Evolutionary conservation across 176 grass and related monocot species (phyloP).

Genomic region (barley (Hordeum vulgare)): DNA sequence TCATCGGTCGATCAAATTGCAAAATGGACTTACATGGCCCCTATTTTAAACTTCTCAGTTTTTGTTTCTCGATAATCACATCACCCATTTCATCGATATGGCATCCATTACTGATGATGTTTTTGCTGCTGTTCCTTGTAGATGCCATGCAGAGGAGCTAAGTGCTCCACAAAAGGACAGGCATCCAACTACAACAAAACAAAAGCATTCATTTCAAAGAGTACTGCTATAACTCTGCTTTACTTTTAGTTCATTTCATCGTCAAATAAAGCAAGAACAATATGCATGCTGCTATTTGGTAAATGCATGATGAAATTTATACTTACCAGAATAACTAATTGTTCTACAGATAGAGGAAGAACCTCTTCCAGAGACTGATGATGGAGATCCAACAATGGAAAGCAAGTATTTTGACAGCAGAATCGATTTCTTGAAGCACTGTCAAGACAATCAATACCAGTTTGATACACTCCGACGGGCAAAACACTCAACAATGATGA

Average conservation of each 20-base stretch:
- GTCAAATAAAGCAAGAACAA: not conserved
- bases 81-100: not conserved
- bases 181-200: slow-evolving; percentile 63
- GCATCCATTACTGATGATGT: not conserved
- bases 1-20: not conserved
- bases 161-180: slow-evolving; percentile 62
- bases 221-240: slow-evolving; percentile 32
- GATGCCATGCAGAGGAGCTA: slow-evolving; percentile 61
- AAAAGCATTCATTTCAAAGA: slow-evolving; percentile 65
- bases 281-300: not conserved
- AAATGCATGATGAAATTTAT: slow-evolving; percentile 22
- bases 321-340: slow-evolving; percentile 21
- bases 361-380: slow-evolving; percentile 55
- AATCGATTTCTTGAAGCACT: slow-evolving; percentile 73
- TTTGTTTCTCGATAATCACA: not conserved
- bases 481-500: slow-evolving; percentile 97
- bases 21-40: not conserved
- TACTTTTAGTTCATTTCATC: not conserved
- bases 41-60: not conserved
- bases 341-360: slow-evolving; percentile 47
- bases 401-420: slow-evolving; percentile 86
- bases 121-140: slow-evolving; percentile 39
- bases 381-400: slow-evolving; percentile 60
- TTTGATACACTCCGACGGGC: slow-evolving; percentile 93
- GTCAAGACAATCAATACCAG: slow-evolving; percentile 80